Base-by-base conservation (phyloP, 2,329 filamentous ascomycete genomes). In the Alternaria burnsii region DNA sequence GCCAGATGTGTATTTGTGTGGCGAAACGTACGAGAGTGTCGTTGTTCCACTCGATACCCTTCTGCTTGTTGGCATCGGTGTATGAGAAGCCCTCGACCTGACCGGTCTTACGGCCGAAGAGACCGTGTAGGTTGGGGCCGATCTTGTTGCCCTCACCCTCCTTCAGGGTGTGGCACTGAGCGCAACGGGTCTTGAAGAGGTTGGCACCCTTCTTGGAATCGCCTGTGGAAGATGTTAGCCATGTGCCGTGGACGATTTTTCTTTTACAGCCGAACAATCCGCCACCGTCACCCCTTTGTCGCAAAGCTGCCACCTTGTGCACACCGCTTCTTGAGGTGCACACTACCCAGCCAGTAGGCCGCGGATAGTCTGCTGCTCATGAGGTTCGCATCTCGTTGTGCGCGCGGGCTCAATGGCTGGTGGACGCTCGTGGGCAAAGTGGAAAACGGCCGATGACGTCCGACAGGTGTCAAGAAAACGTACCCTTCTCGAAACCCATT, bases 21-120 rank as follows among this genome's bases (percentile, higher is more conserved):
- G 20, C 10, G 20, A 51, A 26, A 43, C 87, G 61, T 87, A 94
- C 91, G 76, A 99, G 88, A 82, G 92, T 91, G 70, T 89, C 82
- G 80, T 97, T 89, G 73, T 93, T 84, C 95, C 95, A 99, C 76
- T 84, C 87, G 75, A 99, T 89, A 77, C 90, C 94, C 87, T 97
- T 97, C 79, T 91, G 85, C 91, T 98, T 98, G 92, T 99, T 99
- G 88, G 94, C 95, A 80, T 99, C 95, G 83, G 95, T 97, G 90
- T 98, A 99, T 79, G 93, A 86, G 89, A 91, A 99, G 72, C 95
- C 94, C 47, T 93, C 91, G 74, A 96, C 92, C 80, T 90, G 87
- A 77, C 95, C 95, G 69, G 92, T 92, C 87, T 97, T 91, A 82
- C 95, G 94, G 82, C 95, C 95, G 82, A 97, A 99, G 72, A 99